A percentile compares a stretch with the other conserved stretches of the same genome.
phyloP scores from a whole-genome alignment of 1,139 yeast genomes.

The Hansenula lynferdii region DNA sequence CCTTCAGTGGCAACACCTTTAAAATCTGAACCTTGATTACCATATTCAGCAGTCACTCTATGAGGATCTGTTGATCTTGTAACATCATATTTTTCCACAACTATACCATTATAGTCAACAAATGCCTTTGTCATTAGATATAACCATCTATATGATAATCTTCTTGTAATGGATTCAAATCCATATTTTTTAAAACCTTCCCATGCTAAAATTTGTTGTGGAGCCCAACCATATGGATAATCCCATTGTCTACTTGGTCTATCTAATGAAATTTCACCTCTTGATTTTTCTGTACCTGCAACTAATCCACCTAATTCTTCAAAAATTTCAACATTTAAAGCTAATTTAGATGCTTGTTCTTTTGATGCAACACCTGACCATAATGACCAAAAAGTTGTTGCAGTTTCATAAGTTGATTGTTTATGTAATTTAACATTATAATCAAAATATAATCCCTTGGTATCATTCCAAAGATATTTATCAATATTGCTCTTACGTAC shows the following conservation, averaged over 20 bases:
- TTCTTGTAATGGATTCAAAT: slow-evolving; percentile 55
- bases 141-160: slow-evolving; percentile 85
- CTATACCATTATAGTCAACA: slow-evolving; percentile 92
- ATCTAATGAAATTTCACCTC: slow-evolving; percentile 66
- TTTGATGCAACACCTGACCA: slow-evolving; percentile 77
- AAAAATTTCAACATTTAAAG: slow-evolving; percentile 55
- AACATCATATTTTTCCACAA: slow-evolving; percentile 94
- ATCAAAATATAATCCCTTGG: slow-evolving; percentile 77
- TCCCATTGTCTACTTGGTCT: slow-evolving; percentile 97
- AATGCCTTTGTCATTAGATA: slow-evolving; percentile 87
- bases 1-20: slow-evolving; percentile 97
- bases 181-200: slow-evolving; percentile 77
- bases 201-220: slow-evolving; percentile 96
- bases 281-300: slow-evolving; percentile 73
- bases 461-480: slow-evolving; percentile 81
- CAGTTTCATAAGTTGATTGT: slow-evolving; percentile 74
- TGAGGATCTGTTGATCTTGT: slow-evolving; percentile 83
- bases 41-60: slow-evolving; percentile 92
- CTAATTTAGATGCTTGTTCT: slow-evolving; percentile 68
- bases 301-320: slow-evolving; percentile 89
- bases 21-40: slow-evolving; percentile 91
- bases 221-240: slow-evolving; percentile 98
- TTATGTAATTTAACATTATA: slow-evolving; percentile 59
- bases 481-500: slow-evolving; percentile 53
- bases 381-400: slow-evolving; percentile 89